A percentile compares a stretch with the other conserved stretches of the same genome.
phyloP scores from a whole-genome alignment of 2,329 filamentous ascomycete species.

The Cladobotryum mycophilum region DNA sequence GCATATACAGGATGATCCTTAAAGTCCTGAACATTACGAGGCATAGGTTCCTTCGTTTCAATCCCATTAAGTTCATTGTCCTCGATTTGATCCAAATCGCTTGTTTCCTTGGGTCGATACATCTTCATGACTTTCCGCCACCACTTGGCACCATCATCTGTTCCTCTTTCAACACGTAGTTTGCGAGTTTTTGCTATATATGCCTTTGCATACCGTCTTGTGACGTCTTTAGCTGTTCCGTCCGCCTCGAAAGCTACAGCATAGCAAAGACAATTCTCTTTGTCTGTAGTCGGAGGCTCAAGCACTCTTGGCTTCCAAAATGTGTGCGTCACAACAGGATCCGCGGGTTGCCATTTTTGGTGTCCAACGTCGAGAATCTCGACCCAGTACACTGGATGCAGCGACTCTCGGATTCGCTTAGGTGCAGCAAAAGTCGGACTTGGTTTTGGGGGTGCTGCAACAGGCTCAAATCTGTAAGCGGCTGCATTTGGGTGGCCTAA shows the following conservation, averaged over 20 bases:
- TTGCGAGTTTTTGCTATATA: constrained; percentile 88
- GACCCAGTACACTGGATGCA: constrained; percentile 87
- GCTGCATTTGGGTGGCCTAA: constrained; percentile 50
- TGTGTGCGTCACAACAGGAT: constrained; percentile 71
- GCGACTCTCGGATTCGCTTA: constrained; percentile 57
- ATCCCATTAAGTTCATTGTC: constrained; percentile 65
- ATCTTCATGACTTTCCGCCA: constrained; percentile 46
- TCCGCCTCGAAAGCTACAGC: constrained; percentile 81
- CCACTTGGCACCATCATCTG: constrained; percentile 46
- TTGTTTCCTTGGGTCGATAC: constrained; percentile 36
- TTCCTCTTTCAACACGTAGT: constrained; percentile 62
- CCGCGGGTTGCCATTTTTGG: constrained; percentile 87
- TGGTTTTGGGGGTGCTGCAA: constrained; percentile 30
- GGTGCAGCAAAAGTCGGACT: constrained; percentile 28
- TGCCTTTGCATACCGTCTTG: constrained; percentile 76
- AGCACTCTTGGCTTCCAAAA: constrained; percentile 70
- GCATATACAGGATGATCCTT: constrained; percentile 81
- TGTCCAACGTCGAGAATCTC: constrained; percentile 81
- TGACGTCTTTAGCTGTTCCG: constrained; percentile 75
- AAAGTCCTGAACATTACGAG: constrained; percentile 78
- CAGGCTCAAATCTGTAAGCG: constrained; percentile 44
- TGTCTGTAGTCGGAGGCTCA: constrained; percentile 76
- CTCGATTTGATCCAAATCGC: constrained; percentile 78
- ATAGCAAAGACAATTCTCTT: constrained; percentile 72
- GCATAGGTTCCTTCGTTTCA: constrained; percentile 75